Conservation (phyloP, 148 eudicot species). For the Rhododendron mucronatum region DNA sequence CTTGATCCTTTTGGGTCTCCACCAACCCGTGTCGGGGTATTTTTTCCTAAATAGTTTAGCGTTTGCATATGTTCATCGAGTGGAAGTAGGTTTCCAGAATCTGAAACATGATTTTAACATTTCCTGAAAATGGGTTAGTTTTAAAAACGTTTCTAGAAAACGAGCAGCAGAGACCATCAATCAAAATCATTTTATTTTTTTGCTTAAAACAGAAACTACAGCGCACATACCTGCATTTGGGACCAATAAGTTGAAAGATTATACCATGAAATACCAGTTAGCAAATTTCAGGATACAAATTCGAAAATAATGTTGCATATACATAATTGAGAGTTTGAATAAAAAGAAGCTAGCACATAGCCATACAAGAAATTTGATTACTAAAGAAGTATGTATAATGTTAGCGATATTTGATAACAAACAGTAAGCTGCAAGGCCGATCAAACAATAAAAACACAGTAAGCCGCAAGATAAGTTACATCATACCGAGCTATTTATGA, state of each 20-base stretch:
- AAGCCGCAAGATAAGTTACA: background rate
- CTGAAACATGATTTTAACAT: background rate
- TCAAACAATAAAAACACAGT: background rate
- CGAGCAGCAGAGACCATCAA: background rate
- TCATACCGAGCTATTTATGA: background rate
- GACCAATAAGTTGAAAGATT: background rate
- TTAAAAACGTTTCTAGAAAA: background rate
- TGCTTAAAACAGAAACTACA: background rate
- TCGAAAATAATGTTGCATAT: background rate
- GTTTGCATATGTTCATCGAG: background rate
- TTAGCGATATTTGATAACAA: background rate
- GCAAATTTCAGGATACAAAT: background rate
- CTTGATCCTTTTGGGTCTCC: background rate
- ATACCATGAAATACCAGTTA: background rate
- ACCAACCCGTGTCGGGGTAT: background rate
- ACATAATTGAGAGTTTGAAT: background rate
- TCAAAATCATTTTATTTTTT: background rate
- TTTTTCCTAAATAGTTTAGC: background rate
- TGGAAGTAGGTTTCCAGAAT: background rate
- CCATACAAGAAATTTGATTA: background rate
- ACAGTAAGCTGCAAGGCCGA: background rate
- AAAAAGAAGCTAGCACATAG: background rate
- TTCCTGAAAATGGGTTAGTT: background rate
- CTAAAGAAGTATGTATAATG: background rate
- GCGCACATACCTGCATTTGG: background rate